Base-by-base conservation (phyloP, 192 early-diverging fungal genomes). In the Linnemannia hyalina region DNA sequence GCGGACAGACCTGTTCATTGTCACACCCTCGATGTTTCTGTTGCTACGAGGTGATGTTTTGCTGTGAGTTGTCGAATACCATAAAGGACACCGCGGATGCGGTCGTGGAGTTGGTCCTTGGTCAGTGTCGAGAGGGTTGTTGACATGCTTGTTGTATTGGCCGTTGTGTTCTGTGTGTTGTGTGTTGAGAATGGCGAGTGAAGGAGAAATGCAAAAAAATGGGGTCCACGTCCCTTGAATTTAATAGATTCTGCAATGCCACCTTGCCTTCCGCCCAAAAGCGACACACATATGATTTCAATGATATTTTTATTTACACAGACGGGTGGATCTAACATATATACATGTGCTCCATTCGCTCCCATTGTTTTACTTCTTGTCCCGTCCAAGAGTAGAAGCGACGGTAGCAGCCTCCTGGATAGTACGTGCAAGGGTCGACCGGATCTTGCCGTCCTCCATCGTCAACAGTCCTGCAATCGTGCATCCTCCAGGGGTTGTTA, bases 391-490 rank as follows among this genome's bases (percentile, higher is more conserved):
- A 0, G 91, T 91, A 26, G 84, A 88, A 8, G 91, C 91, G 20
- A 92, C 91, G 8, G 80, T 91, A 0, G 91, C 55, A 1, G 91
- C 91, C 76, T 92, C 91, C 73, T 92, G 90, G 57, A 92, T 89
- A 3, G 91, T 88, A 57, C 91, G 82, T 2, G 91, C 91, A n/a
- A 92, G 74, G 22, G 91, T 92, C 20, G 90, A 91, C 26, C 91
- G 80, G 81, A 92, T 92, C 68, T 88, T 91, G 36, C 91, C 91
- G 73, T 92, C 91, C 74, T 92, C 91, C 91, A 92, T 92, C 7
- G 91, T 92, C 57, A 92, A 55, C 44, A 92, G 73, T 20, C 91
- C 91, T 0, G 91, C 91, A 80, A 92, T 92, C 1, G 91, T 92
- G 75, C 90, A 92, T 49, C 91, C 91, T 36, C 86, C 91, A 35